A percentile compares a stretch with the other conserved stretches of the same genome.
These are phyloP conservation scores for Mycena amicta DNA, from an alignment of 768 basidiomycete species.

Conservation along the genomic window DNA sequence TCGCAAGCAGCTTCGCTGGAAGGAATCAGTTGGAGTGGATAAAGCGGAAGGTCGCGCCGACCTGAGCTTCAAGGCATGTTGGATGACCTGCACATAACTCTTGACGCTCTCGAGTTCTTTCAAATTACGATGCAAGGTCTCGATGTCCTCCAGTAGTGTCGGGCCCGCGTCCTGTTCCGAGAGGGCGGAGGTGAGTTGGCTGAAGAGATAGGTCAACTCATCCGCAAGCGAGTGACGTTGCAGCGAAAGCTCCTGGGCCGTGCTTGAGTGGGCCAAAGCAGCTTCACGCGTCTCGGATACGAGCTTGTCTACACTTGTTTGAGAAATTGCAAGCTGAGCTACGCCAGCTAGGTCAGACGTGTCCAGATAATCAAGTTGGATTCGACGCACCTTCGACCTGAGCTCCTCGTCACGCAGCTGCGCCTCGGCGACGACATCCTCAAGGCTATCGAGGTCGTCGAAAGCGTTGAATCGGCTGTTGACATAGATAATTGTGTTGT, in stretches of 20 bases:
- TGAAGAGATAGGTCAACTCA: slow-evolving; percentile 68
- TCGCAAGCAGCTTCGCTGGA: slow-evolving; percentile 60
- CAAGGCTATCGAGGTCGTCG: slow-evolving; percentile 53
- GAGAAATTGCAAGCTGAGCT: slow-evolving; percentile 63
- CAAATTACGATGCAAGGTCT: slow-evolving; percentile 74
- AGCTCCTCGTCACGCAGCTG: slow-evolving; percentile 43
- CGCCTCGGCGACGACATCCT: slow-evolving; percentile 45
- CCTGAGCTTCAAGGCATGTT: slow-evolving; percentile 75
- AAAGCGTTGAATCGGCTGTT: slow-evolving; percentile 51
- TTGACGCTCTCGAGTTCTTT: slow-evolving; percentile 77
- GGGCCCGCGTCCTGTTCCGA: slow-evolving; percentile 49
- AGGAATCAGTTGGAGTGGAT: not conserved
- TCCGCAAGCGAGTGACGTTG: slow-evolving; percentile 77
- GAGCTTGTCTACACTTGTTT: slow-evolving; percentile 46
- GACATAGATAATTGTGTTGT: slow-evolving; percentile 40
- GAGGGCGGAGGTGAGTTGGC: slow-evolving; percentile 62
- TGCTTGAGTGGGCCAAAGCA: slow-evolving; percentile 53
- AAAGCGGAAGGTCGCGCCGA: slow-evolving; percentile 33
- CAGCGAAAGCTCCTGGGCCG: slow-evolving; percentile 76
- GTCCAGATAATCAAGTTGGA: slow-evolving; percentile 16
- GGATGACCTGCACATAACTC: slow-evolving; percentile 74
- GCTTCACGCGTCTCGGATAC: slow-evolving; percentile 50
- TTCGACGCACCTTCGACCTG: slow-evolving; percentile 45
- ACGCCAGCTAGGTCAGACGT: slow-evolving; percentile 41
- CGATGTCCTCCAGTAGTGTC: slow-evolving; percentile 81